Evolutionary conservation across 2,329 filamentous ascomycete genomes (phyloP), one percentile per base, ranked within the genome.

Genomic region (Trichoderma asperellum): DNA sequence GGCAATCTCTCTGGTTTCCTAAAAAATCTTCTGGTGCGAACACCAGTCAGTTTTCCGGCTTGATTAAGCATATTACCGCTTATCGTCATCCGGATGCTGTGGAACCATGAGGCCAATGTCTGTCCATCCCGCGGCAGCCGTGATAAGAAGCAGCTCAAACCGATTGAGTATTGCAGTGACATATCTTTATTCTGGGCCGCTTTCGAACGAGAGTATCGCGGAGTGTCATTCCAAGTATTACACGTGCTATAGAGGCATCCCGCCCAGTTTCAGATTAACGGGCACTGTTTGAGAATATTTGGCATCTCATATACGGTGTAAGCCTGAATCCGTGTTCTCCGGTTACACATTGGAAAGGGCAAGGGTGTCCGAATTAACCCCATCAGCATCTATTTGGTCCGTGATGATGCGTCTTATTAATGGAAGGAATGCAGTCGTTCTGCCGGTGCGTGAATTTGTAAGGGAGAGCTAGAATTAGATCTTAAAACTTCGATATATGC

Each of bases 31-130:
- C 10, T 34, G 35, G 53, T 32, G 27, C 27, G 34, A 43, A 64
- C 61, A 35, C 8, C 24, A 61, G n/a, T 43, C 40, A 12, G 6
- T 37, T 37, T 24, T 57, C 35, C 53, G 24, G 4, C 21, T 29
- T 47, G 35, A 12, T 66, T 47, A 37, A 57, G 40, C 63, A 52
- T 52, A 27, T 37, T 21, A 18, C 27, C 16, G 34, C 14, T 24
- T 32, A 35, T 52, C 18, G 40, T 27, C 63, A 47, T 56, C 40
- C 55, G 40, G 40, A 67, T 35, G 47, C 29, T 40, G 53, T 59
- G 57, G 57, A 59, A 59, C 14, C 57, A 21, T 40, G 55, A 49
- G 63, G 40, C 63, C 35, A 55, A 49, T 49, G n/a, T 27, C 35
- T 52, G 56, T 29, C 24, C 2, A 12, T 55, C 32, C 63, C 55